Evolutionary conservation across 768 basidiomycete species (phyloP).

Genomic region (Leucocoprinus birnbaumii): DNA sequence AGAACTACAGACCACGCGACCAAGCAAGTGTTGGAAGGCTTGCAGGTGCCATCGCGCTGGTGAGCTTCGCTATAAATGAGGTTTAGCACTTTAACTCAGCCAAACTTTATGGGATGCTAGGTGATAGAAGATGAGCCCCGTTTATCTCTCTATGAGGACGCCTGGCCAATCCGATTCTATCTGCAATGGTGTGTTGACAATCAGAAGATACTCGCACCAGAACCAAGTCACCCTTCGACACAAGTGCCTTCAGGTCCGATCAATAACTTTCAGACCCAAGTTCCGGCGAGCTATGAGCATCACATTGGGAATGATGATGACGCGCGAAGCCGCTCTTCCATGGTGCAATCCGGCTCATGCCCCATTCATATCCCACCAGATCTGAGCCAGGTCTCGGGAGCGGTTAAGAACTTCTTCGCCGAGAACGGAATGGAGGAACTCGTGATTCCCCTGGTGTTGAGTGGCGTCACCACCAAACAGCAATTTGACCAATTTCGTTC

Average conservation of each 20-base stretch:
- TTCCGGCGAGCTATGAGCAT: too few species aligned
- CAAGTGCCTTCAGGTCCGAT: not conserved
- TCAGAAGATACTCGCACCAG: not conserved
- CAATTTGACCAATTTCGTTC: conserved; percentile 17
- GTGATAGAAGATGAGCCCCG: not conserved
- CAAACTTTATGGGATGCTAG: too few species aligned
- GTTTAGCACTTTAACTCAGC: too few species aligned
- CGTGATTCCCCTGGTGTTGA: conserved; percentile 21
- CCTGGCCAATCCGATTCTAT: conserved; percentile 23
- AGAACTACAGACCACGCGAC: not conserved
- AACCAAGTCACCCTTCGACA: not conserved
- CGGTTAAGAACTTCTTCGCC: conserved; percentile 16
- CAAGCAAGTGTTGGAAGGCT: not conserved
- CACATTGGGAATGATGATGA: too few species aligned
- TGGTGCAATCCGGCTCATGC: not conserved
- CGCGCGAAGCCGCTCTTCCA: too few species aligned
- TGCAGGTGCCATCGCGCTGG: not conserved
- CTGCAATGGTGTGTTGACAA: conserved; percentile 11
- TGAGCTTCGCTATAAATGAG: not conserved
- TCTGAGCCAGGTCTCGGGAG: conserved; percentile 7
- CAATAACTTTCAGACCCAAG: too few species aligned
- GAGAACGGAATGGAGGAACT: conserved; percentile 22
- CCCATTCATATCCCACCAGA: conserved; percentile 16
- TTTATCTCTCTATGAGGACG: conserved; percentile 15
- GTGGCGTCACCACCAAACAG: conserved; percentile 20